Evolutionary conservation across 176 grass and related monocot genomes (phyloP), one percentile per base, ranked within the genome.

Genomic region (Phyllostachys edulis): DNA sequence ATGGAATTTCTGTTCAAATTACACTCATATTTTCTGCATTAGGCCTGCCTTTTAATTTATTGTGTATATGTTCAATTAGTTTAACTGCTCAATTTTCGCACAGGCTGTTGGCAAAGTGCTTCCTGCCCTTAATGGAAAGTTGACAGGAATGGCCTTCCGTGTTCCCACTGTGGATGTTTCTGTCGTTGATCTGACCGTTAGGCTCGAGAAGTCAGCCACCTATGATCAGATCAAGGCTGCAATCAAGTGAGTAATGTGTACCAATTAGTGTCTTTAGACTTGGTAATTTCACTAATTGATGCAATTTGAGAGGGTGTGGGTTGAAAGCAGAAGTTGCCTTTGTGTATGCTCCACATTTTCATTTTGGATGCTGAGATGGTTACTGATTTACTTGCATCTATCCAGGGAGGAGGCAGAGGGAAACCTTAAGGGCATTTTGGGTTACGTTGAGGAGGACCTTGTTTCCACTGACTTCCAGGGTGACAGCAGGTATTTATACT

Each of bases 381-480:
- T 59, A 47, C 46, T 67, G 3, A 61, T 59, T 34, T 27, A 8
- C 18, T 59, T 8, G 2, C 12, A 73, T 51, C 9, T 45, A 69
- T 40, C 3, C 82, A 98, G 95, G 90, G 89, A 92, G n/a, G 95
- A 91, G 82, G 84, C 95, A 9, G 92, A 98, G 82, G 92, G 92
- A 23, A 87, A 78, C 2, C 92, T 95, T 49, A 98, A 98, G 80
- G 95, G 95, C 69, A 95, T 95, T 79, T 64, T 98, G 29, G 95
- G 95, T 23, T 98, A 98, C 27, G 89, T 87, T 2, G 95, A 98
- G 1, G 95, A 98, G 37, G 95, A 98, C 85, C 90, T 98, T 71
- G 95, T 98, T 71, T 98, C 95, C 81, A 82, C 92, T 2, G 95
- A 98, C 85, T 98, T 98, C 42, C 21, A 94, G 80, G 95, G 95